Conservation (phyloP, 345 rosid genomes). For the Eucalyptus shirleyi region DNA sequence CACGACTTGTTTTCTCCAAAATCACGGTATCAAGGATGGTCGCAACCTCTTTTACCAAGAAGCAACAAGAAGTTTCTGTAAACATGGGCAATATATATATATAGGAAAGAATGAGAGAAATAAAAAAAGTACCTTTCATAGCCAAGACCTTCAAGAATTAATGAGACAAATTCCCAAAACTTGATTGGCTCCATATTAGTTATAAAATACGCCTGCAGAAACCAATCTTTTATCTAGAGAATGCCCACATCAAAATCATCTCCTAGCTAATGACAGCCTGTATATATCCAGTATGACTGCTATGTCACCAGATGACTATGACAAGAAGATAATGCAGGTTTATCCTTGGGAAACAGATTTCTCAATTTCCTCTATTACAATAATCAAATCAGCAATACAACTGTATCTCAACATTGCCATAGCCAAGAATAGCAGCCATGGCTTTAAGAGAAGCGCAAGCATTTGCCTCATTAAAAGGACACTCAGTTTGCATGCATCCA, state of each 20-base stretch:
- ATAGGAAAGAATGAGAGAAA: neutral
- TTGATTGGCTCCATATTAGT: constrained; percentile 87
- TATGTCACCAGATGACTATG: neutral
- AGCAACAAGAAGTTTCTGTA: neutral
- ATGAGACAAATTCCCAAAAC: constrained; percentile 88
- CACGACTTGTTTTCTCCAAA: neutral
- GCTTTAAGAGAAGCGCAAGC: neutral
- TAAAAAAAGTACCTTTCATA: constrained; percentile 51
- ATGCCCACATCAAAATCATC: neutral
- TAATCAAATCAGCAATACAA: neutral
- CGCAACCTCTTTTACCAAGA: neutral
- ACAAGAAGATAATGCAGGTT: neutral
- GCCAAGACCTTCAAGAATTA: constrained; percentile 76
- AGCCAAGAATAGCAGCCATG: neutral
- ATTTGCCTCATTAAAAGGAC: neutral
- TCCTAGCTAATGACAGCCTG: neutral
- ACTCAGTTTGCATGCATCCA: neutral
- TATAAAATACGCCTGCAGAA: constrained; percentile 77
- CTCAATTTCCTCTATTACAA: neutral
- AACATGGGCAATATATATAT: neutral
- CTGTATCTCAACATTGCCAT: neutral
- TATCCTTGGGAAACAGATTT: neutral
- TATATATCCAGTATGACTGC: neutral
- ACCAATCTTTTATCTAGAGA: neutral
- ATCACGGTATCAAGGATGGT: neutral